Evolutionary conservation across 176 grass and related monocot species (phyloP).

Genomic region (Pontederia crassipes): DNA sequence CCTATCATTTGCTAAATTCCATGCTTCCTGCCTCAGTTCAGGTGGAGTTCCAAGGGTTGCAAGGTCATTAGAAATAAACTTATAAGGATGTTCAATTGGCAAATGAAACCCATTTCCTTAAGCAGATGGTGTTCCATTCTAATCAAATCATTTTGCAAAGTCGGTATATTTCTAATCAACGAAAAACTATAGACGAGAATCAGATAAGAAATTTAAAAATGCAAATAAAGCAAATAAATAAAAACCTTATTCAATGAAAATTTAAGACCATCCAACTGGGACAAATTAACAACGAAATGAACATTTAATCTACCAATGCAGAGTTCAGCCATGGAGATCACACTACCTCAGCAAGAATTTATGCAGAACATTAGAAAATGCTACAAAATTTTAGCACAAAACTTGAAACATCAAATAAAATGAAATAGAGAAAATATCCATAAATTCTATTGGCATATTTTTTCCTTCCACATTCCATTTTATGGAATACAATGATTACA

Average conservation of each 20-base stretch:
- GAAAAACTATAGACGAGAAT: neutral
- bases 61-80: conserved; percentile 89
- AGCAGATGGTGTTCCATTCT: conserved; percentile 68
- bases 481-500: conserved; percentile 77
- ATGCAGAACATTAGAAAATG: no score
- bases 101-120: conserved; percentile 86
- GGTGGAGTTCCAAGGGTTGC: conserved; percentile 52
- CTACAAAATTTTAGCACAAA: neutral
- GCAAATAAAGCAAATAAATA: conserved; percentile 12
- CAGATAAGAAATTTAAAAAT: neutral
- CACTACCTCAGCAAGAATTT: no score
- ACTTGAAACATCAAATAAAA: neutral
- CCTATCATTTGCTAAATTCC: conserved; percentile 94
- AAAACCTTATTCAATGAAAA: neutral
- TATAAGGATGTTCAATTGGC: conserved; percentile 87
- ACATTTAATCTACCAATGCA: no score
- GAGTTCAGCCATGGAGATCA: no score
- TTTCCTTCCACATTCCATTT: conserved; percentile 77
- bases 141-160: conserved; percentile 73
- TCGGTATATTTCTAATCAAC: conserved; percentile 51
- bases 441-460: conserved; percentile 46
- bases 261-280: no score
- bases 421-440: conserved; percentile 33
- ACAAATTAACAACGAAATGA: no score
- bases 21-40: conserved; percentile 72